phyloP scores from a whole-genome alignment of 2,329 filamentous ascomycete genomes.

The Clonostachys solani region DNA sequence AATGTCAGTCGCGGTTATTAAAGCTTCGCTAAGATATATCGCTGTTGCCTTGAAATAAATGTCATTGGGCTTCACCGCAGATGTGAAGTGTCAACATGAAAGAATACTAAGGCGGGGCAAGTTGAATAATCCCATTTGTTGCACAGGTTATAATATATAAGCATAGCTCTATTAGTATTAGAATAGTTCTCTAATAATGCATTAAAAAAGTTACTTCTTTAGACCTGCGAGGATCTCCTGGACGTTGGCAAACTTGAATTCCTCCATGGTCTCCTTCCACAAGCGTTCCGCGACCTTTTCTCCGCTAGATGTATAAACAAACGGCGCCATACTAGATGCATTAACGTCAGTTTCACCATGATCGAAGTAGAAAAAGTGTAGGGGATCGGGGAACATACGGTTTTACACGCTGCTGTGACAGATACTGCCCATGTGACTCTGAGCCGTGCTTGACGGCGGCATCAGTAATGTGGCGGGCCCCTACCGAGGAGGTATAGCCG shows the following conservation, averaged over 20 bases:
- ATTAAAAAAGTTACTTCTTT: background rate
- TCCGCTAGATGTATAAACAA: background rate
- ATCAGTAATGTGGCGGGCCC: slow-evolving; percentile 1
- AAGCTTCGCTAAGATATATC: too few species aligned
- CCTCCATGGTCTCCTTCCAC: slow-evolving; percentile 1
- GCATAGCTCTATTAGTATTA: too few species aligned
- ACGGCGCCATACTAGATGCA: background rate
- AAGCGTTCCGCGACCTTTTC: background rate
- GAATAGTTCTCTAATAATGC: too few species aligned
- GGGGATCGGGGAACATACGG: background rate
- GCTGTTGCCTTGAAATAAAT: too few species aligned
- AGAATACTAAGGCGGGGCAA: too few species aligned
- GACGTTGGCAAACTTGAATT: background rate
- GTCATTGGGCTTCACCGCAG: too few species aligned
- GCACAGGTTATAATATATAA: too few species aligned
- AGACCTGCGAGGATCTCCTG: background rate
- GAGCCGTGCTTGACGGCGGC: background rate
- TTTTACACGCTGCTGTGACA: background rate
- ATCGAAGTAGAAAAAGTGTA: background rate
- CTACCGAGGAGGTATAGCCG: background rate
- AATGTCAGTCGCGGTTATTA: too few species aligned
- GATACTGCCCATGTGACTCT: slow-evolving; percentile 2
- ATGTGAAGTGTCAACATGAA: too few species aligned
- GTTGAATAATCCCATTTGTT: too few species aligned
- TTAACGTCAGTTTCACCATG: too few species aligned